Evolutionary conservation across 345 rosid species (phyloP).

Genomic region (Rhodamnia rubescens): DNA sequence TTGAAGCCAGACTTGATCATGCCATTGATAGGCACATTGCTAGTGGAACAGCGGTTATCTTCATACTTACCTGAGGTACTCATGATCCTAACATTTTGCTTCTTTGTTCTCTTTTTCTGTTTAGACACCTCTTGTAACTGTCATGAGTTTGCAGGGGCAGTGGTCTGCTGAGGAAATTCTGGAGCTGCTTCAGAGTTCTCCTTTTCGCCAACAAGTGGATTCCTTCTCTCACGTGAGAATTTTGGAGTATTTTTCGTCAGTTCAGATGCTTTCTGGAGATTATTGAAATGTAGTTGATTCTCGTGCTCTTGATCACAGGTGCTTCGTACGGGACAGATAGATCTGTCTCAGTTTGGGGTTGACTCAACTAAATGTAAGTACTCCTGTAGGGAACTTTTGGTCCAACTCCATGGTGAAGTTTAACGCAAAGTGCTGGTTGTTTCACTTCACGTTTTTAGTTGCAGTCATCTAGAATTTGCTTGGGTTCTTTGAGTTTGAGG

Average conservation of each 20-base stretch:
- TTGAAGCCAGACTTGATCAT: conserved; percentile 82
- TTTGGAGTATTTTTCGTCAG: neutral
- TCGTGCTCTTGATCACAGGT: conserved; percentile 33
- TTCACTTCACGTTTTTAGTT: neutral
- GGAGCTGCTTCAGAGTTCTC: conserved; percentile 85
- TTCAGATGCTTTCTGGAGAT: neutral
- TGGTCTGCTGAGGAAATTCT: conserved; percentile 66
- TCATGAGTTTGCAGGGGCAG: conserved; percentile 48
- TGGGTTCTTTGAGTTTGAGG: neutral
- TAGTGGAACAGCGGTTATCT: conserved; percentile 51
- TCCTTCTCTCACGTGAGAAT: conserved; percentile 79
- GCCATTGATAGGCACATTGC: conserved; percentile 75
- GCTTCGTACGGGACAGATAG: conserved; percentile 90
- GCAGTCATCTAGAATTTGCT: neutral
- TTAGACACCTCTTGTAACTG: neutral
- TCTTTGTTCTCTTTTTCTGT: neutral
- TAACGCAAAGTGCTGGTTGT: neutral
- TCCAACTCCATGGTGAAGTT: neutral
- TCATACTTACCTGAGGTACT: conserved; percentile 88
- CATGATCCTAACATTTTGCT: neutral
- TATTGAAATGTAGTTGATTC: neutral
- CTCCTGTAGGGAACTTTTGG: neutral
- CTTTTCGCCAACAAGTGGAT: conserved; percentile 97
- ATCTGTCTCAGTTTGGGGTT: conserved; percentile 86
- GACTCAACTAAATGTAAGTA: conserved; percentile 87